Percentiles rank a stretch among this genome's conserved stretches.
Evolutionary conservation across 495 filamentous ascomycete species (phyloP).

Genomic region (Talaromyces adpressus): DNA sequence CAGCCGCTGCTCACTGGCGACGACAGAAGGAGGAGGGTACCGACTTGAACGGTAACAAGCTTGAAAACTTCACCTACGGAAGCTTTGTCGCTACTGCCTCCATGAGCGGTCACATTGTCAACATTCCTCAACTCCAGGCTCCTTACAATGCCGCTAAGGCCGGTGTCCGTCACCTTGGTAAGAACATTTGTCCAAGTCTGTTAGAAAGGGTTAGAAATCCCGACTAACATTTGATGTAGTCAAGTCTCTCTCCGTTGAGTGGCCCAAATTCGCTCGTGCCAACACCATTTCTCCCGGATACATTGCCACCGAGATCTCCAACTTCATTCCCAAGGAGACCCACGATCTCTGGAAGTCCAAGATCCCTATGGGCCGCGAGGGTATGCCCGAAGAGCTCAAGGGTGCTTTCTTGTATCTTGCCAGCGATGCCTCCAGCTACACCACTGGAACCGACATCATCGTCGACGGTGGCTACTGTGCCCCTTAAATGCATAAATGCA

Average conservation of each 20-base stretch:
- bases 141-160: constrained; percentile 33
- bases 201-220: background rate
- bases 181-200: background rate
- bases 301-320: constrained; percentile 17
- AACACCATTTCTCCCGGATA: constrained; percentile 38
- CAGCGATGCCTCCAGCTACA: constrained; percentile 31
- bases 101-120: constrained; percentile 36
- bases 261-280: constrained; percentile 29
- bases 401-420: constrained; percentile 31
- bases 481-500: constrained; percentile 11
- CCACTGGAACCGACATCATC: constrained; percentile 27
- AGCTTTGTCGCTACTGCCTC: constrained; percentile 39
- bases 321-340: constrained; percentile 17
- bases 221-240: constrained; percentile 3
- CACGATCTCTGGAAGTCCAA: constrained; percentile 22
- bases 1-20: constrained; percentile 65
- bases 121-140: constrained; percentile 39
- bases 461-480: constrained; percentile 29
- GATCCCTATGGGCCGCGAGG: constrained; percentile 24
- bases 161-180: constrained; percentile 24
- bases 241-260: constrained; percentile 25
- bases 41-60: constrained; percentile 55
- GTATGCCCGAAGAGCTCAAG: constrained; percentile 25
- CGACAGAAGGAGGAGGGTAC: constrained; percentile 59
- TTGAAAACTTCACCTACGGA: constrained; percentile 51